Percentiles rank a stretch among this genome's conserved stretches.
These are phyloP conservation scores for barrel medic (Medicago truncatula) DNA, from an alignment of 306 rosid species.

Conservation along the genomic window DNA sequence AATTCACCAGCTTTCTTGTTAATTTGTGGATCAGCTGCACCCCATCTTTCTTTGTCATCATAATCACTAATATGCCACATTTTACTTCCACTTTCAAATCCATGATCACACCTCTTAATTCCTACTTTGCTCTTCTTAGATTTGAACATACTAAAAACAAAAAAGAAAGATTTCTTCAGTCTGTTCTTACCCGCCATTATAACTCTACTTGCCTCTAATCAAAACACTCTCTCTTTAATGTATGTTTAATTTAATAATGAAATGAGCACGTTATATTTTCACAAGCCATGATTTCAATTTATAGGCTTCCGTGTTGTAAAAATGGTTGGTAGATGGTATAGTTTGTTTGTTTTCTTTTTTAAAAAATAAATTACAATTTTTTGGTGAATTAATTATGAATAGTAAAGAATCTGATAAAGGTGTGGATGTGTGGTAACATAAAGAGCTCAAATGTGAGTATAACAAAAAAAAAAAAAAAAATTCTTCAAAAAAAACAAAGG, in stretches of 20 bases:
- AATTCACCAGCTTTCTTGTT: slow-evolving; percentile 60
- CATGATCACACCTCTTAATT: slow-evolving; percentile 2
- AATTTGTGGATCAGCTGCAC: slow-evolving; percentile 68
- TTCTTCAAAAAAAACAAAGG: too few species aligned
- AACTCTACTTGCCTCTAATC: neutral
- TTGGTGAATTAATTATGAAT: neutral
- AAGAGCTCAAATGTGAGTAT: neutral
- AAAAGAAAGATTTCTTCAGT: slow-evolving; percentile 58
- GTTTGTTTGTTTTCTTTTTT: neutral
- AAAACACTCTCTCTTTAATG: neutral
- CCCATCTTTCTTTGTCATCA: slow-evolving; percentile 61
- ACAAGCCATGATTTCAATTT: slow-evolving; percentile 25
- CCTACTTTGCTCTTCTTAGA: slow-evolving; percentile 45
- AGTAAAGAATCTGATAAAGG: neutral
- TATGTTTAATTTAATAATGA: neutral
- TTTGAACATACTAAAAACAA: slow-evolving; percentile 59
- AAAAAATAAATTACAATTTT: neutral
- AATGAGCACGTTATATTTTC: neutral
- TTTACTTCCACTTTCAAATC: slow-evolving; percentile 15
- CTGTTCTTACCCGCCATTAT: slow-evolving; percentile 47
- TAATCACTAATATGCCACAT: slow-evolving; percentile 64
- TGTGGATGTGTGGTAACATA: neutral
- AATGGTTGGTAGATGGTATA: neutral
- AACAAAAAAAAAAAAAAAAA: too few species aligned
- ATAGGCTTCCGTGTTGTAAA: slow-evolving; percentile 1